Conservation (phyloP, 805 yeast genomes). For the Starmera caribaea region DNA sequence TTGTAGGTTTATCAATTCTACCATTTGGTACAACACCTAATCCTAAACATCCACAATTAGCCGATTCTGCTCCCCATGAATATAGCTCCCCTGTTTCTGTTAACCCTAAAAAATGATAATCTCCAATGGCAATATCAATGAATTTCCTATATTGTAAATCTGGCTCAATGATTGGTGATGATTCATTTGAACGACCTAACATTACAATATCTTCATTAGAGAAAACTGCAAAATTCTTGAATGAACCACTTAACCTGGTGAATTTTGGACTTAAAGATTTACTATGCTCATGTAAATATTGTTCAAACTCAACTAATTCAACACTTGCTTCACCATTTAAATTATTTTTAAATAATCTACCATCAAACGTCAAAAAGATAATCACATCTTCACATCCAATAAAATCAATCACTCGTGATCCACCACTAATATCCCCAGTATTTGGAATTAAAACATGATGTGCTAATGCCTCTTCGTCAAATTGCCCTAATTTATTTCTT, state of each 20-base stretch:
- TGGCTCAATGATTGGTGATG: slow-evolving; percentile 14
- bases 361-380: slow-evolving; percentile 37
- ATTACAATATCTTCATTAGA: slow-evolving; percentile 33
- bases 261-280: slow-evolving; percentile 23
- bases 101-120: slow-evolving; percentile 61
- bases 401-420: slow-evolving; percentile 38
- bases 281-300: slow-evolving; percentile 19
- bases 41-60: slow-evolving; percentile 63
- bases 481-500: slow-evolving; percentile 21
- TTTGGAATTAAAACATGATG: slow-evolving; percentile 31
- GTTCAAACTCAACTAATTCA: slow-evolving; percentile 22
- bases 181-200: slow-evolving; percentile 3
- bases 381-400: slow-evolving; percentile 43
- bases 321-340: slow-evolving; percentile 11
- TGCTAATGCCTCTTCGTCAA: slow-evolving; percentile 25
- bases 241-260: slow-evolving; percentile 46
- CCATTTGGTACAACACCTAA: slow-evolving; percentile 31
- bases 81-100: slow-evolving; percentile 44
- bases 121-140: slow-evolving; percentile 56
- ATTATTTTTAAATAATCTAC: slow-evolving; percentile 21
- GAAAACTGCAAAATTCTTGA: slow-evolving; percentile 43
- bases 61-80: slow-evolving; percentile 63
- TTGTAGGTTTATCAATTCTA: slow-evolving; percentile 33
- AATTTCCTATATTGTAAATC: slow-evolving; percentile 40
- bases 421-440: slow-evolving; percentile 26